Percentiles rank a stretch among this genome's conserved stretches.
Conservation (phyloP, 1,139 yeast species). For the Magnusiomyces starmeri region DNA sequence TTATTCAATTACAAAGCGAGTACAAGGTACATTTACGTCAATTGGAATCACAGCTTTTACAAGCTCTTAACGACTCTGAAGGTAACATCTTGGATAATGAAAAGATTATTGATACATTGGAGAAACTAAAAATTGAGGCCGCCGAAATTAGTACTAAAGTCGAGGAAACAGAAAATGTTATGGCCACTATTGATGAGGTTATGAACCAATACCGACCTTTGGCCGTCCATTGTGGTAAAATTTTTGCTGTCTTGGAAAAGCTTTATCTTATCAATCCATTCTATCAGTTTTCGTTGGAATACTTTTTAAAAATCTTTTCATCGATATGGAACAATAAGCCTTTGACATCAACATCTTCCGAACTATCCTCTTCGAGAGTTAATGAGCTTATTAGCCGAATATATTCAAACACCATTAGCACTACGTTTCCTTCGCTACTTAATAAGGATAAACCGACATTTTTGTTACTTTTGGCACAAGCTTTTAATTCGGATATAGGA, state of each 20-base stretch:
- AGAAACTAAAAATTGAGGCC: conserved; percentile 58
- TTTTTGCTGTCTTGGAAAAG: conserved; percentile 43
- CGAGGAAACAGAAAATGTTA: conserved; percentile 46
- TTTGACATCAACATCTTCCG: background rate
- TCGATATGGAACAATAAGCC: conserved; percentile 33
- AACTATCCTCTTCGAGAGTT: conserved; percentile 21
- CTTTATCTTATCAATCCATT: conserved; percentile 42
- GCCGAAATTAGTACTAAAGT: conserved; percentile 48
- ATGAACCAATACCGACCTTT: conserved; percentile 45
- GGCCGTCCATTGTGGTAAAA: conserved; percentile 47
- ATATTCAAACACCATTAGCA: conserved; percentile 43
- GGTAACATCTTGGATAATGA: conserved; percentile 68
- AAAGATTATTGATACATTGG: conserved; percentile 51
- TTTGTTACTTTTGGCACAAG: conserved; percentile 37
- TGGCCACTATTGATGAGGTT: conserved; percentile 46
- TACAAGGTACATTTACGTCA: conserved; percentile 47
- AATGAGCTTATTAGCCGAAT: conserved; percentile 34
- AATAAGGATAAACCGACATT: conserved; percentile 44
- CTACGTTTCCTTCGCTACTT: conserved; percentile 45
- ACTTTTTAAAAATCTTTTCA: conserved; percentile 40
- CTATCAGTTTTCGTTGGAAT: conserved; percentile 53
- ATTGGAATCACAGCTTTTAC: conserved; percentile 57
- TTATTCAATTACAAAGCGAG: conserved; percentile 51
- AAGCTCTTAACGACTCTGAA: conserved; percentile 48
- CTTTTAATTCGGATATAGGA: conserved; percentile 17